Base-by-base conservation (phyloP, 2,329 filamentous ascomycete genomes). In the Microdochium paspali region DNA sequence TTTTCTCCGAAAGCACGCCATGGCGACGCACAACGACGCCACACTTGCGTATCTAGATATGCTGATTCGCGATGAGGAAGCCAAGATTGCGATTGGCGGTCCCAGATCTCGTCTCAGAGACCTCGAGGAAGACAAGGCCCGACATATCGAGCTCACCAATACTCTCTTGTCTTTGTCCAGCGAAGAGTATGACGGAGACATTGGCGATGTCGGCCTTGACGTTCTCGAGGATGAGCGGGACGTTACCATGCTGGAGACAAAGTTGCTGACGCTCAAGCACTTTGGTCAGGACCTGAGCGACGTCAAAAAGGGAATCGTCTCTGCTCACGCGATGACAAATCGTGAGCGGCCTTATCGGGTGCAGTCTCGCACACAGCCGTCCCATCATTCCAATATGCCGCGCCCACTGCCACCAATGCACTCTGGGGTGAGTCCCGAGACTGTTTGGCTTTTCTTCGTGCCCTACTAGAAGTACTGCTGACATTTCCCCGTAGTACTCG, bases 1-100 rank as follows among this genome's bases (percentile, higher is more conserved):
- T 20, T 71, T 66, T 47, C 48, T 71, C n/a, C 63, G 61, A 50
- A 56, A 61, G 24, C 52, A 68, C 46, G 61, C 61, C 18, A 66
- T 71, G 45, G 58, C 59, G 1, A 54, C 62, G 1, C 67, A 66
- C 58, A 71, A 71, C 44, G 67, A 71, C 49, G 63, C 63, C 1
- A 66, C 61, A 12, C 45, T 67, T 3, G 64, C 57, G 12, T 69
- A 71, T 49, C 54, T 70, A 3, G 61, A 68, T 28, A 53, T 58
- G 47, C 51, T 67, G 1, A 69, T 70, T 50, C 57, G 63, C 30
- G 58, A 66, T 40, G 65, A 70, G 51, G 46, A 61, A 31, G 50
- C 50, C 24, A 67, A 68, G 51, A 52, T 66, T 35, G 31, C 31
- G 18, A 18, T 18, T 18, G 31, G 31, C 3, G 35, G 56, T 15